Evolutionary conservation across 495 filamentous ascomycete genomes (phyloP), one percentile per base, ranked within the genome.

Genomic region (Filosporella fistucella): DNA sequence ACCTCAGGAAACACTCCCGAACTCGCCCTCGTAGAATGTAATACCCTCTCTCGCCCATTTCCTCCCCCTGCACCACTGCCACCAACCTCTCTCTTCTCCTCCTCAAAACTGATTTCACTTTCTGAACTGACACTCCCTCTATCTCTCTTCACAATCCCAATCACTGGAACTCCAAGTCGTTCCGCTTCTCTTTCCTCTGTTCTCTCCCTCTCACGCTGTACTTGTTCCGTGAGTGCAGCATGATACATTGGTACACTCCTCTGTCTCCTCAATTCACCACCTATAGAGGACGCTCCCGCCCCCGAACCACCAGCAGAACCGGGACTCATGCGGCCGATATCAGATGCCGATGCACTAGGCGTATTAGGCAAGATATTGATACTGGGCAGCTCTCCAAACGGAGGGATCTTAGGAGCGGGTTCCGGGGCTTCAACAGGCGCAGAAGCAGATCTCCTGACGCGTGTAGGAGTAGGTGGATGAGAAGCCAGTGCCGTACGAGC

Each of bases 401-500:
- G 39, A 13, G 16, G 16, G 4, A 16, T n/a, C 9, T 20, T 29
- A 6, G 39, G 4, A 9, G 23, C 39, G 6, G 17, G 7, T 22
- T 24, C 39, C 8, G 17, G 39, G 2, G 21, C 9, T 28, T 17
- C 35, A 5, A 21, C 5, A 38, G 17, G 13, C 35, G 35, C 5
- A 21, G 35, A 5, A 38, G 35, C 20, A 7, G 10, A 21, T 20
- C 18, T 38, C 16, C n/a, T n/a, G n/a, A n/a, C n/a, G n/a, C n/a
- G n/a, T n/a, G n/a, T n/a, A n/a, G n/a, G n/a, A n/a, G n/a, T 21
- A 7, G 25, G 22, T 28, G 46, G 46, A 26, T 49, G 35, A 4
- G 46, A 49, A 20, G 33, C 28, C 26, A 49, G 14, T 8, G 46
- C 46, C 14, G n/a, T n/a, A n/a, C n/a, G n/a, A n/a, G n/a, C n/a